phyloP scores from a whole-genome alignment of 352 stramenopile genomes.

The Pythium graminicola region DNA sequence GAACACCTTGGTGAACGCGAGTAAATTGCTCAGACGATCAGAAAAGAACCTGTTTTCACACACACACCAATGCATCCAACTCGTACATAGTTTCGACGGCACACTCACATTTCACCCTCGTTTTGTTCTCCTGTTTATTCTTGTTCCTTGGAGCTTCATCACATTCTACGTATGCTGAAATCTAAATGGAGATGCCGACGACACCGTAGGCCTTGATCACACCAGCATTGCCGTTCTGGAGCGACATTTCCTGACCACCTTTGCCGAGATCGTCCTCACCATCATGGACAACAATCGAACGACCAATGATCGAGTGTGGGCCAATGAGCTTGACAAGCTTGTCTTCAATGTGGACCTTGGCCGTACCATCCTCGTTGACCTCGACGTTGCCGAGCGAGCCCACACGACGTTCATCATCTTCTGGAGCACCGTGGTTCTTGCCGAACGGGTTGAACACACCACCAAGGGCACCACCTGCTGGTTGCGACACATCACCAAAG shows the following conservation, averaged over 20 bases:
- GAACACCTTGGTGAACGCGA: constrained; percentile 45
- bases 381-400: constrained; percentile 93
- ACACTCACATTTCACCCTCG: constrained; percentile 1
- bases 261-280: constrained; percentile 95
- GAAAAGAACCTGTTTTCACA: too few species aligned
- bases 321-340: constrained; percentile 96
- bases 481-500: constrained; percentile 92
- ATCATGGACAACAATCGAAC: constrained; percentile 93
- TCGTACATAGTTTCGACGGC: too few species aligned
- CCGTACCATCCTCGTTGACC: constrained; percentile 79
- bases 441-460: constrained; percentile 98
- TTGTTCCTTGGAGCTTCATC: constrained; percentile 1
- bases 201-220: constrained; percentile 89
- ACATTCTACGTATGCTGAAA: background rate
- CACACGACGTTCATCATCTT: constrained; percentile 95
- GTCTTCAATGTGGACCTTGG: constrained; percentile 92
- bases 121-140: background rate
- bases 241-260: constrained; percentile 94
- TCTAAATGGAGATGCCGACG: constrained; percentile 86
- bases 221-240: constrained; percentile 95
- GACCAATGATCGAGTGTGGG: constrained; percentile 96
- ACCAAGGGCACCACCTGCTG: constrained; percentile 60
- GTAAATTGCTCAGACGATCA: too few species aligned
- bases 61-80: too few species aligned
- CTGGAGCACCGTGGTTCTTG: constrained; percentile 95